Percentiles rank a stretch among this genome's conserved stretches.
These are phyloP conservation scores for Trichoderma breve DNA, from an alignment of 2,329 filamentous ascomycete genomes.

Conservation along the genomic window DNA sequence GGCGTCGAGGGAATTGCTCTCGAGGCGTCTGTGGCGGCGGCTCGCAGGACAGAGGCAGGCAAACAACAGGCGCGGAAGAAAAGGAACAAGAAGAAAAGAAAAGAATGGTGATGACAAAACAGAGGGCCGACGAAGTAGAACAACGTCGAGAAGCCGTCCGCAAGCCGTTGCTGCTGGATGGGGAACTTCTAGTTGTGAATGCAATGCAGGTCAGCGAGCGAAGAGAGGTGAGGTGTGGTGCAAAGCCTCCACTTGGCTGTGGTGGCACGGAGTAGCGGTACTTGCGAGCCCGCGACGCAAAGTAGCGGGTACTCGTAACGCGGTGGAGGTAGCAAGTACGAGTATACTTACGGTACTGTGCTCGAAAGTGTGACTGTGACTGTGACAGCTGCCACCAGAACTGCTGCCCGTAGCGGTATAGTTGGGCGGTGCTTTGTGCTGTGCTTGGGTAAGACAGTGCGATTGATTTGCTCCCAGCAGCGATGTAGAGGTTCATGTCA, in stretches of 20 bases:
- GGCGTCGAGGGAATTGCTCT: conserved; percentile 15
- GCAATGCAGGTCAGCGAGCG: conserved; percentile 20
- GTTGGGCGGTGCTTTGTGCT: background rate
- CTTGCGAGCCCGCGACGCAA: background rate
- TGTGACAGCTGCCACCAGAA: background rate
- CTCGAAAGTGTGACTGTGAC: background rate
- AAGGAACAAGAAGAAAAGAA: background rate
- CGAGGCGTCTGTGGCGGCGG: background rate
- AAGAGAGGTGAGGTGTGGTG: conserved; percentile 20
- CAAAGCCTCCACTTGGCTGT: conserved; percentile 12
- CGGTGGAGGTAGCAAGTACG: background rate
- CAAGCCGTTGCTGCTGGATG: conserved; percentile 18
- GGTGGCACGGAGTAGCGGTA: conserved; percentile 6
- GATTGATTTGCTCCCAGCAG: background rate
- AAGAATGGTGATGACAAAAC: background rate
- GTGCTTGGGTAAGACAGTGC: background rate
- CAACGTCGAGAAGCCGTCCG: conserved; percentile 18
- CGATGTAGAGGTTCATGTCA: background rate
- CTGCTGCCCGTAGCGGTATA: background rate
- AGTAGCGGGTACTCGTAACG: background rate
- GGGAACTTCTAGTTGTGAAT: conserved; percentile 14
- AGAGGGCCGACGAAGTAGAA: conserved; percentile 12
- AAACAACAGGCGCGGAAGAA: background rate
- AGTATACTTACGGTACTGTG: background rate
- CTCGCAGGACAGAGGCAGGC: background rate